phyloP scores from a whole-genome alignment of 2,329 filamentous ascomycete species.

The Xylaria sp. region DNA sequence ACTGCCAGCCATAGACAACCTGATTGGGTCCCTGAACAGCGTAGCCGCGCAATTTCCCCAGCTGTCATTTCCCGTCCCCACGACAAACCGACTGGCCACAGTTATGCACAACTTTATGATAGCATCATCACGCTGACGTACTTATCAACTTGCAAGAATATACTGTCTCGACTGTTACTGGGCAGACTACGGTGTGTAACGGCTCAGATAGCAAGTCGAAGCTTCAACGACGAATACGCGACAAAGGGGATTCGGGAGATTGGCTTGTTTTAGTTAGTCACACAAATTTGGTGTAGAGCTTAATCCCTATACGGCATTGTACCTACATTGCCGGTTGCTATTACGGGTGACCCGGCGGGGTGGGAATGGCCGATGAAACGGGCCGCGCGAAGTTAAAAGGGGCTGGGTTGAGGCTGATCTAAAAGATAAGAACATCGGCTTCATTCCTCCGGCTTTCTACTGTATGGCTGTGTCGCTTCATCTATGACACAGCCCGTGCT shows the following conservation, averaged over 20 bases:
- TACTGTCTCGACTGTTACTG: neutral
- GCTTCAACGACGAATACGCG: neutral
- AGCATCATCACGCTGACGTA: slow-evolving; percentile 9
- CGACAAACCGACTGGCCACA: neutral
- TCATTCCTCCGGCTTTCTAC: slow-evolving; percentile 28
- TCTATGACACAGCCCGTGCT: slow-evolving; percentile 16
- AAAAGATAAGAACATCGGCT: neutral
- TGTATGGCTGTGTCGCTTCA: neutral
- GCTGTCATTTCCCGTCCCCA: slow-evolving; percentile 22
- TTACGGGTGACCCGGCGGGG: slow-evolving; percentile 19
- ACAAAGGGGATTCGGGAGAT: neutral
- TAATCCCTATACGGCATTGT: neutral
- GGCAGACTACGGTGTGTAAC: neutral
- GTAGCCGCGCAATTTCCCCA: slow-evolving; percentile 28
- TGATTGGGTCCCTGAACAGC: slow-evolving; percentile 30
- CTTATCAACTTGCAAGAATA: neutral
- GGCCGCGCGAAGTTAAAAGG: slow-evolving; percentile 1
- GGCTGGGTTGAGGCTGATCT: slow-evolving; percentile 45
- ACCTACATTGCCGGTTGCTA: neutral
- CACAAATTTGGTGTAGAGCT: neutral
- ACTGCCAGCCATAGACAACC: slow-evolving; percentile 8
- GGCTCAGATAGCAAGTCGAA: neutral
- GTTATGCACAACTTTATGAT: neutral
- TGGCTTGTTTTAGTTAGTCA: neutral
- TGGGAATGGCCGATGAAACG: slow-evolving; percentile 30